A percentile compares a stretch with the other conserved stretches of the same genome.
Conservation (phyloP, 352 stramenopile genomes). For the Globisporangium okanoganense region DNA sequence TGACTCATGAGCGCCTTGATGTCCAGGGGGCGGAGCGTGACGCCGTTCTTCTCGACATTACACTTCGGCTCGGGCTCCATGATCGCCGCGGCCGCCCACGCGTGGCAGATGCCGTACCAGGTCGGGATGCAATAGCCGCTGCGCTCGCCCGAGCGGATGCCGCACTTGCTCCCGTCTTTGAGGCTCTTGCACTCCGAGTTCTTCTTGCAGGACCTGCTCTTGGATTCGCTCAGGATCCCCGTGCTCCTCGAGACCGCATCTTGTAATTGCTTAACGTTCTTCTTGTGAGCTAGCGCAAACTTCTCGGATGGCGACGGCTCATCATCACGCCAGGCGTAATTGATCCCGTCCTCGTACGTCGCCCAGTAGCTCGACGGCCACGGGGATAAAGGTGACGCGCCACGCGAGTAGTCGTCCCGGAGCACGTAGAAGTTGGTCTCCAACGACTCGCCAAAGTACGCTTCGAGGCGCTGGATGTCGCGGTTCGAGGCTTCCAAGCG, state of each 20-base stretch:
- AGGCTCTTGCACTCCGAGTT: constrained; percentile 31
- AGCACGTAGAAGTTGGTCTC: not conserved
- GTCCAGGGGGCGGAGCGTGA: constrained; percentile 48
- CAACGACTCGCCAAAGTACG: not conserved
- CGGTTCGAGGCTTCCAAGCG: not conserved
- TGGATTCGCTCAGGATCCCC: constrained; percentile 30
- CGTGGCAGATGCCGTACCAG: constrained; percentile 63
- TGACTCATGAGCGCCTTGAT: constrained; percentile 38
- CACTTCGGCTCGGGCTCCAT: constrained; percentile 44
- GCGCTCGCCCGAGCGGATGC: constrained; percentile 24
- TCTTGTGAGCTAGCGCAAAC: constrained; percentile 43
- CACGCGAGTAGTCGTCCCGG: not conserved
- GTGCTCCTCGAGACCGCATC: constrained; percentile 39
- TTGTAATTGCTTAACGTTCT: constrained; percentile 33
- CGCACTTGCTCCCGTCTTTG: constrained; percentile 39
- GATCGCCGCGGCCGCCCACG: constrained; percentile 51
- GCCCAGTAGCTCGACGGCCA: constrained; percentile 78
- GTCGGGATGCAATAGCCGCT: constrained; percentile 44
- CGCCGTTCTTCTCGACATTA: constrained; percentile 41
- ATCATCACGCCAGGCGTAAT: constrained; percentile 33
- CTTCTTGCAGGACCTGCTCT: constrained; percentile 21
- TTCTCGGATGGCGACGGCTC: constrained; percentile 22
- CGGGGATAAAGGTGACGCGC: constrained; percentile 20
- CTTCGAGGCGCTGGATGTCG: not conserved
- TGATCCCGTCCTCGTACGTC: constrained; percentile 54